These are phyloP conservation scores for Globisporangium nunn DNA, from an alignment of 352 stramenopile species.

Conservation along the genomic window DNA sequence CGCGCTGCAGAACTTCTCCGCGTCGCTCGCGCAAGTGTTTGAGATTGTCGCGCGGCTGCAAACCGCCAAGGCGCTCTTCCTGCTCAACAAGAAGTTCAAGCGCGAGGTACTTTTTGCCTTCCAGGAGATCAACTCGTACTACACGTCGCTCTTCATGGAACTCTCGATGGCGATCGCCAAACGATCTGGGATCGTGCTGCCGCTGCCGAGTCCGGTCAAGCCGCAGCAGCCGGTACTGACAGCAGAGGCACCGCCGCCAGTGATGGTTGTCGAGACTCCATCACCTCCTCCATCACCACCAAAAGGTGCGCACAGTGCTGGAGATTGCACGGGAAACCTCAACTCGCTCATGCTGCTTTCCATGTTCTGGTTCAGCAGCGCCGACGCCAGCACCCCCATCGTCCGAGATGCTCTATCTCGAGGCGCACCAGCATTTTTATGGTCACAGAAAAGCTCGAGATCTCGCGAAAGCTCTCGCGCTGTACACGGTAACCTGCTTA, in stretches of 20 bases:
- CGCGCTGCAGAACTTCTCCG: conserved; percentile 69
- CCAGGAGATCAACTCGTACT: conserved; percentile 83
- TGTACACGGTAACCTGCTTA: conserved; percentile 40
- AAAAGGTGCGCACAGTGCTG: background rate
- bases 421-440: conserved; percentile 61
- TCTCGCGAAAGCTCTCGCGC: conserved; percentile 27
- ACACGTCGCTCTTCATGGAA: conserved; percentile 79
- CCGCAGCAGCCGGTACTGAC: conserved; percentile 7
- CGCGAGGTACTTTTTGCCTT: conserved; percentile 69
- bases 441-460: conserved; percentile 38
- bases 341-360: background rate
- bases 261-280: background rate
- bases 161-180: conserved; percentile 65
- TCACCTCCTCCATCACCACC: background rate
- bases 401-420: conserved; percentile 35
- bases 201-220: conserved; percentile 34
- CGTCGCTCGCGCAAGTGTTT: conserved; percentile 49
- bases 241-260: conserved; percentile 5
- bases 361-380: background rate
- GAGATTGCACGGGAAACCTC: background rate
- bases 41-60: conserved; percentile 46
- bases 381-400: background rate
- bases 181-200: conserved; percentile 37
- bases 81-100: conserved; percentile 79
- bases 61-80: conserved; percentile 36